Evolutionary conservation across 768 basidiomycete genomes (phyloP).

Genomic region (Austroboletus festivus): DNA sequence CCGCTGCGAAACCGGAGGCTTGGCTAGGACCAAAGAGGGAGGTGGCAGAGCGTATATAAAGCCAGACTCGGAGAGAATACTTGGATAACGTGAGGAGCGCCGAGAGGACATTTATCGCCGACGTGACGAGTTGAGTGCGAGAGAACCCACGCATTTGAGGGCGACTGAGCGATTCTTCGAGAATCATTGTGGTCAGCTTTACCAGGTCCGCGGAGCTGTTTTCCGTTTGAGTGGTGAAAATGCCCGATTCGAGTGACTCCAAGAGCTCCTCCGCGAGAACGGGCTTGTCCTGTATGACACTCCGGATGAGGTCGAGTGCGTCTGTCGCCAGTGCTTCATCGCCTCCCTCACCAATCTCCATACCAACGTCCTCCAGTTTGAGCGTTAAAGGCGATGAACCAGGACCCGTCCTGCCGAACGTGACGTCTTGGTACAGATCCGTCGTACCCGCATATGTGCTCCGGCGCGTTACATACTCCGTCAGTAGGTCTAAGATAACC

Average conservation of each 20-base stretch:
- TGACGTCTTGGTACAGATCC: constrained; percentile 48
- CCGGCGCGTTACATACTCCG: constrained; percentile 65
- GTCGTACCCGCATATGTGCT: constrained; percentile 40
- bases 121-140: constrained; percentile 66
- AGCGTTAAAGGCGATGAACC: constrained; percentile 41
- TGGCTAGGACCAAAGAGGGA: constrained; percentile 71
- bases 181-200: constrained; percentile 74
- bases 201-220: constrained; percentile 67
- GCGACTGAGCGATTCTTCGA: constrained; percentile 71
- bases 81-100: constrained; percentile 70
- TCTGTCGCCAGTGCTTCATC: constrained; percentile 68
- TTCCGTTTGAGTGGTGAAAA: constrained; percentile 41
- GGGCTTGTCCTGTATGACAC: constrained; percentile 70
- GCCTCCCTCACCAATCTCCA: constrained; percentile 61
- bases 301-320: constrained; percentile 74
- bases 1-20: constrained; percentile 52
- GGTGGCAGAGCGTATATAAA: constrained; percentile 77
- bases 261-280: constrained; percentile 62
- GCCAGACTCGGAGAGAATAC: constrained; percentile 83
- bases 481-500: constrained; percentile 75
- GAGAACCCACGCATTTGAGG: constrained; percentile 43
- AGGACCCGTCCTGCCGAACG: constrained; percentile 47
- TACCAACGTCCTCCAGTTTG: constrained; percentile 63
- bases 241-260: constrained; percentile 51
- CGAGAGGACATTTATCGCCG: constrained; percentile 77